Evolutionary conservation across 129 eudicot species (phyloP).

Genomic region (Sambucus nigra): DNA sequence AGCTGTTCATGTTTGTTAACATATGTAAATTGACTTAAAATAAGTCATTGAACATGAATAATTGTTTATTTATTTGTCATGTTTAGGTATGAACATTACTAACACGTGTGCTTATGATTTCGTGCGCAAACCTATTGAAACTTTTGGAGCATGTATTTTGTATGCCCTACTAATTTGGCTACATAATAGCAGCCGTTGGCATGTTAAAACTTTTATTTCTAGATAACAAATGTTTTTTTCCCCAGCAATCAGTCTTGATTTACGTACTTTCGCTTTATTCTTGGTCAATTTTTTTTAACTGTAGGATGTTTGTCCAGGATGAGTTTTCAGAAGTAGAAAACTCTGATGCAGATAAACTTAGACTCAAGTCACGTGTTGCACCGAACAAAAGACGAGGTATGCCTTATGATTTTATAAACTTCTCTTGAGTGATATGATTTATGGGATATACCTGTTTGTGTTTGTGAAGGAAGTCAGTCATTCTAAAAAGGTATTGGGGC

Average conservation of each 20-base stretch:
- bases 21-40: no score
- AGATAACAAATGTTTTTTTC: background rate
- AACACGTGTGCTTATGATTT: no score
- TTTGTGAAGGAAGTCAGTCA: slow-evolving; percentile 37
- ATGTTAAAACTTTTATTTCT: no score
- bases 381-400: slow-evolving; percentile 33
- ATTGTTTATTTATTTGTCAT: no score
- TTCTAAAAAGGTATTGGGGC: slow-evolving; percentile 23
- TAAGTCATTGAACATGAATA: no score
- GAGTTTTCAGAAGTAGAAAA: slow-evolving; percentile 32
- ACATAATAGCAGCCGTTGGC: background rate
- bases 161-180: no score
- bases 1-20: no score
- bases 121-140: no score
- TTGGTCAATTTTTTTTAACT: background rate
- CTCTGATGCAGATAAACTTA: slow-evolving; percentile 31
- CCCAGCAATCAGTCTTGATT: background rate
- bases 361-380: slow-evolving; percentile 29
- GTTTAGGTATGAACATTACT: no score
- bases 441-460: slow-evolving; percentile 11
- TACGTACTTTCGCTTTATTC: background rate
- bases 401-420: slow-evolving; percentile 2
- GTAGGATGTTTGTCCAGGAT: slow-evolving; percentile 38
- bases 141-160: no score
- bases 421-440: background rate